Evolutionary conservation across 768 basidiomycete genomes (phyloP).

Genomic region (Galerina sulciceps): DNA sequence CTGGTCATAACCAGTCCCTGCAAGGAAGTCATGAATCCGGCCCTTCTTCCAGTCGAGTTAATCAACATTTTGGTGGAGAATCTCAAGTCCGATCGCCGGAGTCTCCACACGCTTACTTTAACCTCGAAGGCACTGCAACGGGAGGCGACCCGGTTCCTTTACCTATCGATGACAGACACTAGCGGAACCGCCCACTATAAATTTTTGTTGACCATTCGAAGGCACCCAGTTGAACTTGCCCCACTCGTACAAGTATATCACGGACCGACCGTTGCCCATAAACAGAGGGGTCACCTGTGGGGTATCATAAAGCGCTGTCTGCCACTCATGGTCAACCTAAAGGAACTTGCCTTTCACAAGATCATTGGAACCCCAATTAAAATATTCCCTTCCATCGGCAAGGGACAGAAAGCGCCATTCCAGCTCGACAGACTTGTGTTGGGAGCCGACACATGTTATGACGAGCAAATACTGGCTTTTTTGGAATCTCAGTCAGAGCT

Average conservation of each 20-base stretch:
- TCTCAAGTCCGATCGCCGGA: not conserved
- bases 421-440: not conserved
- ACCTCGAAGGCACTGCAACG: not conserved
- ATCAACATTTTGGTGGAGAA: not conserved
- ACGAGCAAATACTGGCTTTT: not conserved
- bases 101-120: not conserved
- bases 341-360: not conserved
- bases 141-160: not conserved
- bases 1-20: too few relatives aligned
- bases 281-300: not conserved
- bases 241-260: not conserved
- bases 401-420: not conserved
- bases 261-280: not conserved
- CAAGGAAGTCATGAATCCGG: conserved; percentile 17
- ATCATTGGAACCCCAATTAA: too few relatives aligned
- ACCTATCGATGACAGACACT: not conserved
- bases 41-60: conserved; percentile 3
- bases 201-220: not conserved
- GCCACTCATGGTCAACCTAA: not conserved
- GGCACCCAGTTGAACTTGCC: not conserved
- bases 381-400: not conserved
- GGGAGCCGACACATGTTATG: not conserved
- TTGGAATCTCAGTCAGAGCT: not conserved
- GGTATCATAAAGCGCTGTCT: not conserved
- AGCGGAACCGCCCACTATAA: not conserved